Base-by-base conservation (phyloP, 306 rosid species). In the Quillaja saponaria region DNA sequence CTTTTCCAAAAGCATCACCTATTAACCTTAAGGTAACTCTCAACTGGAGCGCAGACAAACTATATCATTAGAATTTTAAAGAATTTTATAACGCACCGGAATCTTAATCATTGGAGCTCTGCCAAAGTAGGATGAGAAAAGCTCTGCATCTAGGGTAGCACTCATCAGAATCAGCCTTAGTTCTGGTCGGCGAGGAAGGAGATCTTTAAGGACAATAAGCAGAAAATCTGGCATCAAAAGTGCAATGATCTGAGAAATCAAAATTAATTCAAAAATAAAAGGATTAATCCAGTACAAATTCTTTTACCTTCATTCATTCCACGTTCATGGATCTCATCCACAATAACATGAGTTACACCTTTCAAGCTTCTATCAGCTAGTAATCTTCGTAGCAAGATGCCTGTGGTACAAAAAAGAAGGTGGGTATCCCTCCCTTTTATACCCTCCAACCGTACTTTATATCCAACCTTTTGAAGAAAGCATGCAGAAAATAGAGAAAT, bases 221-320 rank as follows among this genome's bases (percentile, higher is more conserved):
- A 94, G 82, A 82, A 94, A 94, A 87, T 94, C 99, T 89, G 94
- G 77, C 71, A 83, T 63, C 64, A 69, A 72, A 80, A 67, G 42
- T 19, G 64, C 50, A 68, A 25, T 49, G 59, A 45, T 55, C 48
- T 74, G 58, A 81, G 80, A 71, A 76, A 62, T 56, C 49, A 66
- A 53, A 78, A 41, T 2, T 48, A 61, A 51, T 58, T 10, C 39
- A 17, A 81, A 73, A 71, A 40, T 46, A 44, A 65, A 73, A 65
- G 31, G 38, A 69, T 53, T 9, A 19, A 48, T 44, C 54, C 41
- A 76, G 58, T 64, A 42, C 64, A 77, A 60, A 50, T 21, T 37
- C n/a, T n/a, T n/a, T n/a, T 84, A 94, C 99, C 99, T 85, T 94
- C 97, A 76, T 87, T 90, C 91, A 94, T 90, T 73, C 99, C 99